Conservation (phyloP, 1,139 yeast species). For the Sugiyamaella pinicola region DNA sequence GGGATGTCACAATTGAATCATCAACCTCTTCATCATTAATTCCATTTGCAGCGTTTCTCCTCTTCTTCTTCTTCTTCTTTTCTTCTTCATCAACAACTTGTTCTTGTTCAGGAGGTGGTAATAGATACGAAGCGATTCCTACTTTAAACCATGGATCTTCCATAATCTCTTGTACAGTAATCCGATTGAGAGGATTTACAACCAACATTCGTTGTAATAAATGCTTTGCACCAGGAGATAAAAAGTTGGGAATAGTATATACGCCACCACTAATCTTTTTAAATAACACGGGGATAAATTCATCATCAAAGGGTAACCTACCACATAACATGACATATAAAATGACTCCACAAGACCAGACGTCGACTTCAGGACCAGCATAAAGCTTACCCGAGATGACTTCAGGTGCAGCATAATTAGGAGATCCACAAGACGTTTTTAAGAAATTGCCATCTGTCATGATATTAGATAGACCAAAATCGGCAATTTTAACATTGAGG, state of each 20-base stretch:
- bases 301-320: conserved; percentile 95
- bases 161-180: conserved; percentile 91
- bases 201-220: conserved; percentile 90
- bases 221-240: conserved; percentile 85
- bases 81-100: conserved; percentile 35
- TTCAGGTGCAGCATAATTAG: conserved; percentile 98
- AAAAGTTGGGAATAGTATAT: conserved; percentile 85
- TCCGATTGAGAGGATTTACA: conserved; percentile 93
- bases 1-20: conserved; percentile 76
- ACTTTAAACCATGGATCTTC: conserved; percentile 95
- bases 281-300: conserved; percentile 92
- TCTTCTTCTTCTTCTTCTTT: conserved; percentile 43
- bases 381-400: conserved; percentile 94
- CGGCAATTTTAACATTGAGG: conserved; percentile 93
- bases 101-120: conserved; percentile 56
- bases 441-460: conserved; percentile 98
- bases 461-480: conserved; percentile 91
- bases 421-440: conserved; percentile 95
- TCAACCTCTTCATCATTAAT: conserved; percentile 54
- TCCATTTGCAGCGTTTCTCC: conserved; percentile 35
- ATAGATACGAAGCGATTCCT: conserved; percentile 77
- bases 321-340: conserved; percentile 97
- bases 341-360: conserved; percentile 98
- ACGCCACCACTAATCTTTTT: conserved; percentile 95
- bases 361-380: conserved; percentile 99